Percentiles rank a stretch among this genome's conserved stretches.
Conservation (phyloP, 2,329 filamentous ascomycete genomes). For the Ascochyta koolunga region DNA sequence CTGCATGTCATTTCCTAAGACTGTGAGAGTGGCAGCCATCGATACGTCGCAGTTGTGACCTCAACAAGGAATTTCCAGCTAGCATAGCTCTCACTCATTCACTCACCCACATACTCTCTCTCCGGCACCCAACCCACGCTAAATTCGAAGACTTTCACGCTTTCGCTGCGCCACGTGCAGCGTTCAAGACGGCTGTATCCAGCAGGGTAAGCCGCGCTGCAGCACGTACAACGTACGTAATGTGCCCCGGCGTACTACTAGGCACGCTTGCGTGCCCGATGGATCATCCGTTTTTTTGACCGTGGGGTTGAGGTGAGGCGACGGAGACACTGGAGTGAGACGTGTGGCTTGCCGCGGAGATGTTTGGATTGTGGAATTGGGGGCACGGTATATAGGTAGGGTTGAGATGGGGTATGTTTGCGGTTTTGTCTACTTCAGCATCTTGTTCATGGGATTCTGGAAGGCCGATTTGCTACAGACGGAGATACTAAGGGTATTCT, state of each 20-base stretch:
- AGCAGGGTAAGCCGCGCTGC: conserved; percentile 6
- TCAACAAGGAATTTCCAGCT: too few species aligned
- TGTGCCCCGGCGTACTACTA: conserved; percentile 1
- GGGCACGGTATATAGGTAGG: conserved; percentile 11
- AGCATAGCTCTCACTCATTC: too few species aligned
- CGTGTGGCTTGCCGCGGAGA: conserved; percentile 12
- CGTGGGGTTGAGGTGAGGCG: background rate
- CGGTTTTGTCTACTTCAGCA: too few species aligned
- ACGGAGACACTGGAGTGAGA: background rate
- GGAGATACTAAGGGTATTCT: background rate
- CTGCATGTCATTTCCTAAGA: too few species aligned
- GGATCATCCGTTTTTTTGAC: conserved; percentile 8
- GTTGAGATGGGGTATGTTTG: too few species aligned
- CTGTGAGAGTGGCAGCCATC: too few species aligned
- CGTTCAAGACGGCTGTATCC: too few species aligned
- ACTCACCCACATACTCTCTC: too few species aligned
- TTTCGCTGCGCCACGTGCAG: conserved; percentile 1
- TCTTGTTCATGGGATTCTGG: too few species aligned
- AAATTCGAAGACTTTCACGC: conserved; percentile 10
- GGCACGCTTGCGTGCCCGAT: conserved; percentile 8
- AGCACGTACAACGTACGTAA: conserved; percentile 14
- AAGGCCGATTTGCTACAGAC: background rate
- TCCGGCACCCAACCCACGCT: background rate
- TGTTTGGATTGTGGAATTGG: conserved; percentile 1
- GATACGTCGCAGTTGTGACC: too few species aligned